Conservation (phyloP, 2,329 filamentous ascomycete species). For the Falciphora oryzae region DNA sequence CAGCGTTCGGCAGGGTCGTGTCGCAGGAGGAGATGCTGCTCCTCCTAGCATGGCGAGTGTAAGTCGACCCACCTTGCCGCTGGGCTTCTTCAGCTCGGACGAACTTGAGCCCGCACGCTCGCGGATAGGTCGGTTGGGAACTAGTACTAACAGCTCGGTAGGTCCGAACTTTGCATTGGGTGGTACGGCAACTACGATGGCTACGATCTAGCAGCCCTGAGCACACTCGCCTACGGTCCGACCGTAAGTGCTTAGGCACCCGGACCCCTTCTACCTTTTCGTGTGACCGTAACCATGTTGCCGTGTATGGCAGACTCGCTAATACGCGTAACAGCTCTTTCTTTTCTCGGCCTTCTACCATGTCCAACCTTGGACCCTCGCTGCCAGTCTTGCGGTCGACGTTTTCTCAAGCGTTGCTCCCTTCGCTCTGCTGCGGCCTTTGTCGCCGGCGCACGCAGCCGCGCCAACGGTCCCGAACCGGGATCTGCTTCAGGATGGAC, state of each 20-base stretch:
- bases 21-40: conserved; percentile 55
- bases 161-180: conserved; percentile 61
- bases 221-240: conserved; percentile 68
- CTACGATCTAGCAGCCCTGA: conserved; percentile 60
- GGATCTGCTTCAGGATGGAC: conserved; percentile 57
- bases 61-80: conserved; percentile 26
- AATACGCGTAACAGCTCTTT: conserved; percentile 49
- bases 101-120: conserved; percentile 7
- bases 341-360: conserved; percentile 75
- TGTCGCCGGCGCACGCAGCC: conserved; percentile 57
- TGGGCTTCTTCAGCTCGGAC: conserved; percentile 3
- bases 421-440: conserved; percentile 66
- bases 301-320: not conserved
- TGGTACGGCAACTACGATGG: conserved; percentile 74
- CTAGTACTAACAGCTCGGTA: conserved; percentile 30
- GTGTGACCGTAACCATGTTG: not conserved
- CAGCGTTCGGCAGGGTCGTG: conserved; percentile 54
- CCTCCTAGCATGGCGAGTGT: conserved; percentile 50
- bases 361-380: conserved; percentile 54
- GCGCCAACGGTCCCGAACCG: conserved; percentile 51
- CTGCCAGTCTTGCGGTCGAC: conserved; percentile 61
- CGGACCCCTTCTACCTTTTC: not conserved
- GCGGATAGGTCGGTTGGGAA: conserved; percentile 1
- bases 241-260: conserved; percentile 41
- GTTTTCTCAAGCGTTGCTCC: conserved; percentile 64